A percentile compares a stretch with the other conserved stretches of the same genome.
These are phyloP conservation scores for Sugiyamaella americana DNA, from an alignment of 805 yeast species.

Conservation along the genomic window DNA sequence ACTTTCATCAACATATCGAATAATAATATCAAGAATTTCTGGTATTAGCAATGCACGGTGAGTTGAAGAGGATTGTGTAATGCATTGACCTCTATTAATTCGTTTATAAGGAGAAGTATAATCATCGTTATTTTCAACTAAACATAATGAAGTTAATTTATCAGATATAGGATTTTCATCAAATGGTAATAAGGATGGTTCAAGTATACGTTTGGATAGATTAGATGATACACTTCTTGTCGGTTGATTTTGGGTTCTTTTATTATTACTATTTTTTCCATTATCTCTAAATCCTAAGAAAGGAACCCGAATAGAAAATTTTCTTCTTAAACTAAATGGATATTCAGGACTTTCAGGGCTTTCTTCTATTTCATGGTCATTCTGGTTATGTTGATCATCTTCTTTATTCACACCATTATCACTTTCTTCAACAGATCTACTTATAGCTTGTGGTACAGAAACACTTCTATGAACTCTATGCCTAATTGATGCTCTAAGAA, in stretches of 20 bases:
- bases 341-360: background rate
- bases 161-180: background rate
- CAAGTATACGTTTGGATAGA: background rate
- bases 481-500: background rate
- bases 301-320: background rate
- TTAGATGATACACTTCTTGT: background rate
- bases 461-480: background rate
- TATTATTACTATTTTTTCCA: background rate
- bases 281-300: background rate
- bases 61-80: background rate
- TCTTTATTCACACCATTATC: no score
- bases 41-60: conserved; percentile 61
- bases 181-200: background rate
- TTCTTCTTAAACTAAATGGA: background rate
- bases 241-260: background rate
- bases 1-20: conserved; percentile 54
- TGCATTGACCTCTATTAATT: background rate
- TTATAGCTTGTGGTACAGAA: background rate
- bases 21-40: conserved; percentile 60
- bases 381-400: no score
- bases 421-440: background rate
- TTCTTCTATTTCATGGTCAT: no score
- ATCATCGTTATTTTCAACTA: background rate
- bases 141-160: background rate
- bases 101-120: background rate